Evolutionary conservation across 1,284 basidiomycete genomes (phyloP).

Genomic region (Trichosporon ovoides): DNA sequence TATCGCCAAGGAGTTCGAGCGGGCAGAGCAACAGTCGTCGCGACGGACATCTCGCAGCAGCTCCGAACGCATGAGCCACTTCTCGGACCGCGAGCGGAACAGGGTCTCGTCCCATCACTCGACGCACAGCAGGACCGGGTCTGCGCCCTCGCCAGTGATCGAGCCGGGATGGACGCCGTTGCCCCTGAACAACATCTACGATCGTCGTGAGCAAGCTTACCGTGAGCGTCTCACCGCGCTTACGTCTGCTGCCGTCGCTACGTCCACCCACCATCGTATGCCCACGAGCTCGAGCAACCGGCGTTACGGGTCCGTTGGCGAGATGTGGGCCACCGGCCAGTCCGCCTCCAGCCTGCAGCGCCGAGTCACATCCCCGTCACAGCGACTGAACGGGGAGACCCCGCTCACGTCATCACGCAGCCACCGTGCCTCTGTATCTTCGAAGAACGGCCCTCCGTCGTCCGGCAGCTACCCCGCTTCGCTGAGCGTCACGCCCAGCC

Average conservation of each 20-base stretch:
- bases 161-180: slow-evolving; percentile 24
- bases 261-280: background rate
- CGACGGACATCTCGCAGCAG: slow-evolving; percentile 20
- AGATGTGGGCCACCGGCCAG: background rate
- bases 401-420: background rate
- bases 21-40: slow-evolving; percentile 53
- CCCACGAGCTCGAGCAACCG: background rate
- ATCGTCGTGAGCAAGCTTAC: slow-evolving; percentile 44
- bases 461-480: background rate
- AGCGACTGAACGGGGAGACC: background rate
- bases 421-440: too few relatives aligned
- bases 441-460: background rate
- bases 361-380: background rate
- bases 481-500: background rate
- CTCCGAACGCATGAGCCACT: slow-evolving; percentile 6
- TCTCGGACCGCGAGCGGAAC: background rate
- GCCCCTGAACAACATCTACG: slow-evolving; percentile 45
- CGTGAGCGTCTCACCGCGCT: slow-evolving; percentile 38
- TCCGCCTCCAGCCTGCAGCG: background rate
- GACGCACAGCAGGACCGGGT: background rate
- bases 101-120: background rate
- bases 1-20: slow-evolving; percentile 67
- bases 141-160: background rate
- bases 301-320: background rate
- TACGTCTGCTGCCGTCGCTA: slow-evolving; percentile 12